A percentile compares a stretch with the other conserved stretches of the same genome.
These are phyloP conservation scores for Alternaria postmessia DNA, from an alignment of 2,329 filamentous ascomycete species.

Conservation along the genomic window DNA sequence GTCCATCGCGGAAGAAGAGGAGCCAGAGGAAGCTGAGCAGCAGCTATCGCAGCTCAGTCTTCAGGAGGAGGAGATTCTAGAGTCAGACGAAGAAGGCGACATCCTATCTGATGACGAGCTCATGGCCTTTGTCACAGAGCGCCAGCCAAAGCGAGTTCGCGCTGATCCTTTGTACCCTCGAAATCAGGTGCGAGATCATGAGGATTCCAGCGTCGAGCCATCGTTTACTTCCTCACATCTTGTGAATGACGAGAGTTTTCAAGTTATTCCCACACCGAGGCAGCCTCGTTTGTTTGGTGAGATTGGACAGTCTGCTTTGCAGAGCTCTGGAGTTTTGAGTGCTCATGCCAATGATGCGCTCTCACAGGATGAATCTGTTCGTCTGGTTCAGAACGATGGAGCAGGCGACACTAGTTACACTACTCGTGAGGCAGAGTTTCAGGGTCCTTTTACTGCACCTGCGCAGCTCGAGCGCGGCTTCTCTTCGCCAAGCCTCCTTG, in stretches of 20 bases:
- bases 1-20: slow-evolving; percentile 64
- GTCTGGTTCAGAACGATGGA: slow-evolving; percentile 6
- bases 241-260: slow-evolving; percentile 41
- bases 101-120: slow-evolving; percentile 45
- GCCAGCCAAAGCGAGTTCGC: slow-evolving; percentile 57
- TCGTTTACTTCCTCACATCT: slow-evolving; percentile 47
- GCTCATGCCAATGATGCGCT: slow-evolving; percentile 42
- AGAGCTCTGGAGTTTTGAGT: slow-evolving; percentile 60
- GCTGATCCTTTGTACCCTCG: slow-evolving; percentile 49
- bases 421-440: slow-evolving; percentile 20
- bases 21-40: slow-evolving; percentile 61
- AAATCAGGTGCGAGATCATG: slow-evolving; percentile 49
- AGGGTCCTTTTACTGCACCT: slow-evolving; percentile 25
- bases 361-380: slow-evolving; percentile 27
- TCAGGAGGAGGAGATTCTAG: slow-evolving; percentile 46
- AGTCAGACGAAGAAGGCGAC: slow-evolving; percentile 39
- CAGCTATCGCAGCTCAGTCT: slow-evolving; percentile 63
- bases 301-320: slow-evolving; percentile 63
- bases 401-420: slow-evolving; percentile 17
- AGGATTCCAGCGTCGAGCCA: slow-evolving; percentile 50
- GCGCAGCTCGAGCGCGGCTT: slow-evolving; percentile 35
- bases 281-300: slow-evolving; percentile 66
- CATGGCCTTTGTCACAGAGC: slow-evolving; percentile 40
- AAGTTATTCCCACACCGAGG: slow-evolving; percentile 31
- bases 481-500: slow-evolving; percentile 54